A percentile compares a stretch with the other conserved stretches of the same genome.
phyloP scores from a whole-genome alignment of 2,329 filamentous ascomycete species.

The Ciborinia camelliae region DNA sequence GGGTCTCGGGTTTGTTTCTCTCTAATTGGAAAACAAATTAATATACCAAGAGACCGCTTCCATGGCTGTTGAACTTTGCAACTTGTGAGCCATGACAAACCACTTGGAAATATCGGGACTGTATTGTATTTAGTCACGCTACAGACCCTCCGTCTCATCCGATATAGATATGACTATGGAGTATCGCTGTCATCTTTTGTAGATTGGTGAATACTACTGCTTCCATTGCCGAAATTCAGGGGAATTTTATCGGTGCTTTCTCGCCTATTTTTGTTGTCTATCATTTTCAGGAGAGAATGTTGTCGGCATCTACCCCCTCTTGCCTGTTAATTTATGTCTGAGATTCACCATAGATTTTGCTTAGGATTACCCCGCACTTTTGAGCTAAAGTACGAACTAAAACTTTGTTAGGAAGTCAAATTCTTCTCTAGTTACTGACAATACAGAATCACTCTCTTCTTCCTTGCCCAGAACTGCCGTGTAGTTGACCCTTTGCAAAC shows the following conservation, averaged over 20 bases:
- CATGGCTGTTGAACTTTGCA: not conserved
- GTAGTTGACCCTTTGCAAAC: not conserved
- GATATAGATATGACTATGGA: not conserved
- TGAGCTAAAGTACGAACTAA: not conserved
- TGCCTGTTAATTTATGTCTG: not conserved
- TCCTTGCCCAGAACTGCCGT: not conserved
- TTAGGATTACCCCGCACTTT: not conserved
- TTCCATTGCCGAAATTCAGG: not conserved
- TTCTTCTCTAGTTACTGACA: not conserved
- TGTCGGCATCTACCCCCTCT: not conserved
- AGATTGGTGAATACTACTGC: not conserved
- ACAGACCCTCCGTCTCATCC: not conserved
- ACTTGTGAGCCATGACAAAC: not conserved
- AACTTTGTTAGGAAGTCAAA: not conserved
- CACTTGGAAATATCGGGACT: not conserved
- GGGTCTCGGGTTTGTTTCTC: not conserved
- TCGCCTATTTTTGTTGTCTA: constrained; percentile 4
- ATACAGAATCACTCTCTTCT: not conserved
- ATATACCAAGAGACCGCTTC: not conserved
- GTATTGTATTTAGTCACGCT: not conserved
- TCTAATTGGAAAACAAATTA: not conserved
- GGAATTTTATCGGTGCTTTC: not conserved
- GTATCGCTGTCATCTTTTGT: not conserved
- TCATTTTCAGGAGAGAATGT: not conserved
- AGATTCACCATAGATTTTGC: not conserved